These are phyloP conservation scores for Noccaea caerulescens DNA, from an alignment of 345 rosid species.

Conservation along the genomic window DNA sequence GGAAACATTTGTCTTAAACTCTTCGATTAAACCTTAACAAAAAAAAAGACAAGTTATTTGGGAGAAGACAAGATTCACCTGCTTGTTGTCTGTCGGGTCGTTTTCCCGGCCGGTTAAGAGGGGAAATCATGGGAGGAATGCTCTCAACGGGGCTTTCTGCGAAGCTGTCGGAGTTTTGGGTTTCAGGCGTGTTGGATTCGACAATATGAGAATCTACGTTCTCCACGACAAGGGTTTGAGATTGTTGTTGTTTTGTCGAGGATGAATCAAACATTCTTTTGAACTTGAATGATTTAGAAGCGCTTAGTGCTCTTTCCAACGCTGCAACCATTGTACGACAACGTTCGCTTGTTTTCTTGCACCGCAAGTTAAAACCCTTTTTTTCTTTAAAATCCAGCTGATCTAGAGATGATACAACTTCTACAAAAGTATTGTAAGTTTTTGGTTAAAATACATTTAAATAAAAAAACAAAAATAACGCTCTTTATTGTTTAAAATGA, in stretches of 20 bases:
- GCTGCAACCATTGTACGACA: conserved; percentile 68
- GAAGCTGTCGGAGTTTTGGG: conserved; percentile 37
- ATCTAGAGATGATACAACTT: conserved; percentile 29
- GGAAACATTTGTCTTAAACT: neutral
- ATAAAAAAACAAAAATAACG: neutral
- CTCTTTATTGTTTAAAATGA: neutral
- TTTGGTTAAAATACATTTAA: conserved; percentile 5
- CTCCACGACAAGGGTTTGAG: conserved; percentile 29
- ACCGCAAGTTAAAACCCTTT: conserved; percentile 40
- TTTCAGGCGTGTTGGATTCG: conserved; percentile 44
- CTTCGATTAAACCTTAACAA: neutral
- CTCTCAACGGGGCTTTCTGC: conserved; percentile 41
- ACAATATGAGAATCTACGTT: conserved; percentile 39
- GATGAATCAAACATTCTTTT: conserved; percentile 56
- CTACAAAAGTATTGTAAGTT: neutral
- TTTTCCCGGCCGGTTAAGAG: conserved; percentile 39
- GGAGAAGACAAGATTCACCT: conserved; percentile 35
- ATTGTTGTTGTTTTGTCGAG: conserved; percentile 40
- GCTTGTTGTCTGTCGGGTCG: conserved; percentile 47
- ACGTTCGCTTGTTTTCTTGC: conserved; percentile 46
- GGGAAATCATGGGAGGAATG: conserved; percentile 36
- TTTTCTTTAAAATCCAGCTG: conserved; percentile 39
- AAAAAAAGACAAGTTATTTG: neutral
- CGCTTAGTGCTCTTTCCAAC: conserved; percentile 55
- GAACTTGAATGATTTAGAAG: conserved; percentile 53